Conservation (phyloP, 768 basidiomycete genomes). For the Kwoniella sp. region DNA sequence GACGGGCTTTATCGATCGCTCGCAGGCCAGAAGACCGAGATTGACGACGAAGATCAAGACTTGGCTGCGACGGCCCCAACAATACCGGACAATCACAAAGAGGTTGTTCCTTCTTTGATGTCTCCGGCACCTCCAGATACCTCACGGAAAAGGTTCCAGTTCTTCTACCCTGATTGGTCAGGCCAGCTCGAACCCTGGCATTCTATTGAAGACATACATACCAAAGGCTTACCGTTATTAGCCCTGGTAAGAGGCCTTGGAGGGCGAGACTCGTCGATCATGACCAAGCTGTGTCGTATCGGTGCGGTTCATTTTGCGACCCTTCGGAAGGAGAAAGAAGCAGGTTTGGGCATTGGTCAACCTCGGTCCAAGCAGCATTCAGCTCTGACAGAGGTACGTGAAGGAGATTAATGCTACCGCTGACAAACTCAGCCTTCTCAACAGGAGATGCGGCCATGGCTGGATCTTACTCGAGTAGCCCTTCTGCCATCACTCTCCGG, state of each 20-base stretch:
- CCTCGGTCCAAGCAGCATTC: not conserved
- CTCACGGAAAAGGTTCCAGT: conserved; percentile 68
- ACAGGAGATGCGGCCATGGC: conserved; percentile 58
- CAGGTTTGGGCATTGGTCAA: conserved; percentile 1
- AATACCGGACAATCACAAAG: conserved; percentile 37
- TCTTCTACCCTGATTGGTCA: conserved; percentile 84
- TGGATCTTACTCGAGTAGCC: conserved; percentile 69
- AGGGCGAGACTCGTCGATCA: conserved; percentile 68
- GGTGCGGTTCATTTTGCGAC: conserved; percentile 53
- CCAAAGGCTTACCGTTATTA: conserved; percentile 74
- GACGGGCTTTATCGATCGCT: conserved; percentile 59
- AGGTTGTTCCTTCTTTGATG: conserved; percentile 65
- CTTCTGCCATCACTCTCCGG: conserved; percentile 83
- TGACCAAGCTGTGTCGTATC: conserved; percentile 74
- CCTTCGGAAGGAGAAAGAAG: conserved; percentile 37
- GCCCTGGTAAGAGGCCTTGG: conserved; percentile 74
- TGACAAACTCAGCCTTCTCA: conserved; percentile 27
- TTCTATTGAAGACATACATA: conserved; percentile 64
- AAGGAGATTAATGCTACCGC: not conserved
- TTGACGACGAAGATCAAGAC: conserved; percentile 12
- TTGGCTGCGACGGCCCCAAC: conserved; percentile 12
- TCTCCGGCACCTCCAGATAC: conserved; percentile 80
- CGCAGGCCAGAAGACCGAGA: not conserved
- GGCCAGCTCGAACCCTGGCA: conserved; percentile 65
- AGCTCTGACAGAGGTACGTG: conserved; percentile 12